Evolutionary conservation across 352 stramenopile genomes (phyloP), one percentile per base, ranked within the genome.

Genomic region (Thalassiosira hispida): DNA sequence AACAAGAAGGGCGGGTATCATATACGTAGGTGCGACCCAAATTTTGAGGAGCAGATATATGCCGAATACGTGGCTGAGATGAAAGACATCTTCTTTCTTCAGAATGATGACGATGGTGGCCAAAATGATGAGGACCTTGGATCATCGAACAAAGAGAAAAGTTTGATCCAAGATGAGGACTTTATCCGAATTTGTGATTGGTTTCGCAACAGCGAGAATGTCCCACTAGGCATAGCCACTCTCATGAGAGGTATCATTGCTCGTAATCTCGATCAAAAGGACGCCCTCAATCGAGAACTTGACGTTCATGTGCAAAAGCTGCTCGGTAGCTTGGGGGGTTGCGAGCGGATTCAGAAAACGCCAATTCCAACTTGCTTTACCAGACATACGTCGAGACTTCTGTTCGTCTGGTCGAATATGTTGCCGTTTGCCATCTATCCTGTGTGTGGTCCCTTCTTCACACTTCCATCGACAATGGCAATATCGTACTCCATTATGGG

Each of bases 321-420:
- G 4, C 16, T 78, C 2, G 22, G 20, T n/a, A 69, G 52, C 55
- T 75, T 87, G 53, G 79, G 79, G 57, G 29, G 23, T 18, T 73
- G 63, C 27, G 79, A 87, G 51, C 60, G 79, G 18, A 65, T 84
- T 6, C 62, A 76, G 20, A 79, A 75, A 35, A 87, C 79, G 35
- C 79, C 79, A 22, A 75, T 87, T 38, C 79, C 79, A 12, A 82
- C 73, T 6, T 74, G 72, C 33, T 85, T 82, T 69, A 82, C 78
- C 5, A 33, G 78, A 14, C 78, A 86, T 70, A 70, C 67, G 0
- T 82, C 78, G 40, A 59, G 78, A 16, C 20, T 86, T 27, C 46
- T 86, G 8, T 82, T 79, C 42, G 40, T 78, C 7, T 86, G 78
- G 78, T 77, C 62, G 4, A 80, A 75, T 42, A 55, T 76, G 23